These are phyloP conservation scores for Salicornia ramosissima DNA, from an alignment of 148 eudicot genomes.

Conservation along the genomic window DNA sequence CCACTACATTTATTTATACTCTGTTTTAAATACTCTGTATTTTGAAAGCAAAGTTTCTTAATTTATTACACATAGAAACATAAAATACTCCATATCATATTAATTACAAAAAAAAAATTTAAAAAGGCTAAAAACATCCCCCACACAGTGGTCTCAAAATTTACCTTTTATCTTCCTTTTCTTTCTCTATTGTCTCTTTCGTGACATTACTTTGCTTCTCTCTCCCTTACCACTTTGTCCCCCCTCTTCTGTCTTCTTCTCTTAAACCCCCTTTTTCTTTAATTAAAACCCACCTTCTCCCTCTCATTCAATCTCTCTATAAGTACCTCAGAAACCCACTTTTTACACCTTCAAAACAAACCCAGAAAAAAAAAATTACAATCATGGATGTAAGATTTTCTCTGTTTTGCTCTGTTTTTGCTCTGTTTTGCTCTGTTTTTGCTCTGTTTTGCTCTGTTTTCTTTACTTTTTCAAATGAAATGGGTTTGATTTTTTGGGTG, in stretches of 20 bases:
- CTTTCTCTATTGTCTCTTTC: slow-evolving; percentile 32
- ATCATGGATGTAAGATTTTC: slow-evolving; percentile 33
- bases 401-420: not conserved
- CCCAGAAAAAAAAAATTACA: not conserved
- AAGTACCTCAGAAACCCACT: not conserved
- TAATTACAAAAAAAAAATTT: not conserved
- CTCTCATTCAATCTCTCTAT: slow-evolving; percentile 9
- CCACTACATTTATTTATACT: slow-evolving; percentile 10
- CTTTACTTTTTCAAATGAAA: too few relatives aligned
- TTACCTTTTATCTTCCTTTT: slow-evolving; percentile 19
- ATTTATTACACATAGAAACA: not conserved
- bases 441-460: not conserved
- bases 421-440: not conserved
- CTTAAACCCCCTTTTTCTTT: not conserved
- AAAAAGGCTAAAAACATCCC: not conserved
- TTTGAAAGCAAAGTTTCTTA: slow-evolving; percentile 13
- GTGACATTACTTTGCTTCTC: slow-evolving; percentile 20
- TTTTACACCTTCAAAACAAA: not conserved
- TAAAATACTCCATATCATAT: not conserved
- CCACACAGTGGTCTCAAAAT: not conserved
- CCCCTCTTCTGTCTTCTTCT: slow-evolving; percentile 2
- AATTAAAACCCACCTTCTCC: not conserved
- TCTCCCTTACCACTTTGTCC: slow-evolving; percentile 26
- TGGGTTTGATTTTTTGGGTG: too few relatives aligned
- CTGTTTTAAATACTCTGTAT: slow-evolving; percentile 22